phyloP scores from a whole-genome alignment of 768 basidiomycete species.

The Suillus sp. region DNA sequence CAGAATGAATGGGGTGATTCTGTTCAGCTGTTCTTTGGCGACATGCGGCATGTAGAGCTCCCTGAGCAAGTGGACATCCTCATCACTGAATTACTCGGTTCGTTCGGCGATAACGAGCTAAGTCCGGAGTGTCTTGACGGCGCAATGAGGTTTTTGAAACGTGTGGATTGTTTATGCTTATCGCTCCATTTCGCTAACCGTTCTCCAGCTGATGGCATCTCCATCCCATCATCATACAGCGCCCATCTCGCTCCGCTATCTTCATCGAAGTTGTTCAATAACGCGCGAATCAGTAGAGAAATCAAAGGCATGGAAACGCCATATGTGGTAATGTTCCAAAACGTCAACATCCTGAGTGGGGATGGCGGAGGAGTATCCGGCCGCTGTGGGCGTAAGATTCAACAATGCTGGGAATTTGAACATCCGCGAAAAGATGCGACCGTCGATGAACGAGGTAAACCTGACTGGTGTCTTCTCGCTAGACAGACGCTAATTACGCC shows the following conservation, averaged over 20 bases:
- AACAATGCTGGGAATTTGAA: constrained; percentile 97
- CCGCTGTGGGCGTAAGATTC: constrained; percentile 79
- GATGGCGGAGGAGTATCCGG: constrained; percentile 61
- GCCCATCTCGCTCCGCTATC: constrained; percentile 94
- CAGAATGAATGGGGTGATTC: constrained; percentile 78
- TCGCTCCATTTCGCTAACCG: constrained; percentile 18
- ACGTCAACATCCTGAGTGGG: constrained; percentile 86
- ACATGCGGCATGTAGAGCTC: constrained; percentile 84
- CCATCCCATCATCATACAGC: constrained; percentile 95
- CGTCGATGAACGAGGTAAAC: constrained; percentile 66
- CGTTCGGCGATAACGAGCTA: constrained; percentile 98
- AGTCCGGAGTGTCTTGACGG: constrained; percentile 98
- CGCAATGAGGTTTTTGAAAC: constrained; percentile 89
- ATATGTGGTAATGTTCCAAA: constrained; percentile 98
- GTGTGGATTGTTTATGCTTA: constrained; percentile 40
- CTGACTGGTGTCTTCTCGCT: background rate
- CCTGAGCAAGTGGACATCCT: constrained; percentile 92
- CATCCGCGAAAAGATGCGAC: constrained; percentile 86
- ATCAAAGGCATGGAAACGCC: constrained; percentile 87
- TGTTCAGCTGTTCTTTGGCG: constrained; percentile 87
- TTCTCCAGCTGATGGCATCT: constrained; percentile 80
- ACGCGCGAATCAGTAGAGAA: constrained; percentile 68
- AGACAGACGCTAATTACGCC: constrained; percentile 18
- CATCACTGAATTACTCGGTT: constrained; percentile 93
- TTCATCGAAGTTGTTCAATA: constrained; percentile 89